These are phyloP conservation scores for Astrothelium macrocarpum DNA, from an alignment of 495 filamentous ascomycete genomes.

Conservation along the genomic window DNA sequence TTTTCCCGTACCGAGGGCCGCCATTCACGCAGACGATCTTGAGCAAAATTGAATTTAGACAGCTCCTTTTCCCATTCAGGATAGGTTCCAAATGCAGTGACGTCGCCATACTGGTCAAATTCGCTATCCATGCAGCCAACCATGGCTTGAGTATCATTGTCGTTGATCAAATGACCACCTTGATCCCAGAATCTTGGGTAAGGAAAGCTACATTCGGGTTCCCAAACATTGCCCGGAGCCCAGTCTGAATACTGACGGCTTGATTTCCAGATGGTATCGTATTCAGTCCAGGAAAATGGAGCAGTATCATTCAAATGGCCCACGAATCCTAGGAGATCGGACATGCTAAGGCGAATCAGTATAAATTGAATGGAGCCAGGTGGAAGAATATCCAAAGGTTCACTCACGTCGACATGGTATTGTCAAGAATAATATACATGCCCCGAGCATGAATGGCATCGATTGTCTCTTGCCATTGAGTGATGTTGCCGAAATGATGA, in stretches of 20 bases:
- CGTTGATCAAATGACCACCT: constrained; percentile 45
- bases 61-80: constrained; percentile 53
- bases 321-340: constrained; percentile 40
- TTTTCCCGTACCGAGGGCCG: constrained; percentile 48
- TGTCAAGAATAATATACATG: constrained; percentile 67
- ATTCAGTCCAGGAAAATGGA: constrained; percentile 36
- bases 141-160: constrained; percentile 36
- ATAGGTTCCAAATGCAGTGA: constrained; percentile 36
- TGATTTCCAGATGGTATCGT: constrained; percentile 37
- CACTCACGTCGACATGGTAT: constrained; percentile 59
- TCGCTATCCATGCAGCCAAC: constrained; percentile 60
- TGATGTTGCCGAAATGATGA: constrained; percentile 56
- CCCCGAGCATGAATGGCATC: constrained; percentile 56
- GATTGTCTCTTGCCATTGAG: constrained; percentile 54
- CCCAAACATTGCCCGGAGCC: constrained; percentile 47
- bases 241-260: constrained; percentile 48
- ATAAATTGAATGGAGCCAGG: background rate
- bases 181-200: constrained; percentile 58
- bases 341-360: constrained; percentile 39
- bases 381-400: background rate
- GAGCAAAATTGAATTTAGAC: constrained; percentile 64
- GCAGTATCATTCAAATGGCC: constrained; percentile 37
- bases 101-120: constrained; percentile 48
- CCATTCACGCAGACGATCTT: constrained; percentile 69
- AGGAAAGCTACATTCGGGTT: constrained; percentile 50